Evolutionary conservation across 164 flowering plant species (phyloP).

Genomic region (Houttuynia cordata): DNA sequence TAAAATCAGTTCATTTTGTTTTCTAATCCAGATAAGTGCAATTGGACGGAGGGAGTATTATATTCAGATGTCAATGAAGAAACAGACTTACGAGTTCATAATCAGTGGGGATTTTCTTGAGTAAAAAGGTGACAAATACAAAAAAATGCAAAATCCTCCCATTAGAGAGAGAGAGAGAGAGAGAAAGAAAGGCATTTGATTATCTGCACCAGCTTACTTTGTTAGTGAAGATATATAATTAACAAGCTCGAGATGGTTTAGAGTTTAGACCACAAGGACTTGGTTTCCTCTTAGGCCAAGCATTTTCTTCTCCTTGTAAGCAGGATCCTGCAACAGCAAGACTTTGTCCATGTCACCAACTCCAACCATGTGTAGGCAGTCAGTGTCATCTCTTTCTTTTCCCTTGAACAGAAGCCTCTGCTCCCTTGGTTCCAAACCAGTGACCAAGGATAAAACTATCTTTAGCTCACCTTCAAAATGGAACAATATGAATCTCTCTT

Average conservation of each 20-base stretch:
- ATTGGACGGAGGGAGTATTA: too few species aligned
- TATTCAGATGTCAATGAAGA: too few species aligned
- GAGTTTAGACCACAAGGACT: conserved; percentile 19
- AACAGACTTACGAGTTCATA: background rate
- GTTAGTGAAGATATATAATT: background rate
- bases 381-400: conserved; percentile 74
- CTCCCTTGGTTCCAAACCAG: conserved; percentile 52
- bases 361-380: conserved; percentile 78
- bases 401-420: conserved; percentile 79
- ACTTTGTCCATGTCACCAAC: conserved; percentile 75
- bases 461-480: conserved; percentile 53
- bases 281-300: conserved; percentile 17
- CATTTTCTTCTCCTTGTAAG: conserved; percentile 51
- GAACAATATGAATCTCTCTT: background rate
- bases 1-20: too few species aligned
- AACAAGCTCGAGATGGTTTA: background rate
- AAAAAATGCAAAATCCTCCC: background rate
- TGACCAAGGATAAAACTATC: conserved; percentile 48
- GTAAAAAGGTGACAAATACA: background rate
- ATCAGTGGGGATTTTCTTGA: background rate
- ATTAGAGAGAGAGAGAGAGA: background rate
- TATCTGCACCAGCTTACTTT: too few species aligned
- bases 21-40: too few species aligned
- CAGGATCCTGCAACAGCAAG: conserved; percentile 61
- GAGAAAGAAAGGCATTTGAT: background rate